Base-by-base conservation (phyloP, 495 filamentous ascomycete species). In the Penicilliopsis zonata region DNA sequence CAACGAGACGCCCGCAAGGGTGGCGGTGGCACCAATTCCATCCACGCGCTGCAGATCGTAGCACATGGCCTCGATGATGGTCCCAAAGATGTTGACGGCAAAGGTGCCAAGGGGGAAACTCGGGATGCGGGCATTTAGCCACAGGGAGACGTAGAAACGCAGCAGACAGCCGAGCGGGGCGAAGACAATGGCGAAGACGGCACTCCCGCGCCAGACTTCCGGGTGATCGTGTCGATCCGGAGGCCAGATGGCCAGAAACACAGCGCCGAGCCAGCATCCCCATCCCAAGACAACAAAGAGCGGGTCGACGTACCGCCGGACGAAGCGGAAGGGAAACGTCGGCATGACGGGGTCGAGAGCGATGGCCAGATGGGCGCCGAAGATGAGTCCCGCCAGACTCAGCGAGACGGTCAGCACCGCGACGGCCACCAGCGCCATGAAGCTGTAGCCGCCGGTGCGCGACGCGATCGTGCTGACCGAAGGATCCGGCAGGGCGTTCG, bases 21-120 rank as follows among this genome's bases (percentile, higher is more conserved):
- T n/a, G 38, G 40, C 29, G 9, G 37, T 30, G 1, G 46, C 40
- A 1, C 53, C 45, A 16, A 69, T 56, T 3, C 44, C 42, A 13
- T 32, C 28, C 3, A 46, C 56, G 48, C 80, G 82, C 51, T 84
- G 80, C 31, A 87, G 51, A 46, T 86, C 80, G 55, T 67, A 85
- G 18, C 74, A 72, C 61, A 87, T 70, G 0, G 73, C 76, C 31
- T 70, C 47, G 6, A 76, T 44, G 9, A 65, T 57, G 0, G 84
- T 86, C 5, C 90, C 90, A 16, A 76, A 47, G 7, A 92, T 62
- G 43, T 98, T 98, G 7, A 82, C 86, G 6, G 56, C 53, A 51
- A 96, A 95, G 0, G 90, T 98, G 2, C 90, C 90, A 0, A 95
- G 55, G 2, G 90, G 90, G 41, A 98, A 96, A 0, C 67, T 55